Base-by-base conservation (phyloP, 352 stramenopile species). In the Blastocystis hominis region DNA sequence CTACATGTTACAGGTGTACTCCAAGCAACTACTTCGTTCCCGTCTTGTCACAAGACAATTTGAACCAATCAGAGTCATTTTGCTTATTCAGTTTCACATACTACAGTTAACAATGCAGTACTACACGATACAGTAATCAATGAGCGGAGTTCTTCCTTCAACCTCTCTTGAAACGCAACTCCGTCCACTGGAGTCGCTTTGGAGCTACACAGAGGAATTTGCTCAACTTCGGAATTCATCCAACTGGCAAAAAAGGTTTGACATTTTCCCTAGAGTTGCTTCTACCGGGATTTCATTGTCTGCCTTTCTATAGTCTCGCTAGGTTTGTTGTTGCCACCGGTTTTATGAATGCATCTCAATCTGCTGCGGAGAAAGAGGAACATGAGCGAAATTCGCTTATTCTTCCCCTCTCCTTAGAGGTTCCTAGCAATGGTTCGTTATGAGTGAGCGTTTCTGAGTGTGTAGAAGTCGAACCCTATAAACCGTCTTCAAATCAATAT, bases 31-130 rank as follows among this genome's bases (percentile, higher is more conserved):
- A 84, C 72, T 84, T 34, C 24, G 62, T 47, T 30, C 72, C 72
- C 10, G 15, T 94, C 88, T 95, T 94, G 53, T 84, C 72, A 46
- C 91, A 94, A 68, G 91, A 91, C 86, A 95, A 94, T 53, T 91
- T 94, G 88, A 95, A 95, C 93, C 93, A 95, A 89, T 95, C 93
- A 81, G 94, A 94, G 90, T 94, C 93, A 36, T 91, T 92, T 79
- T 93, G 91, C 88, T 95, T 95, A 91, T 95, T 95, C 90, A 93
- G 92, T 80, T 94, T 94, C 59, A 95, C 92, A 68, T 84, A 84
- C 72, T 84, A 64, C n/a, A 42, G 4, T 9, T 24, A 15, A 47
- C 38, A 69, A 20, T 53, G 17, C 24, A 30, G n/a, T 5, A 34
- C 5, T 6, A 40, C 15, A 30, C 17, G 13, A 1, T 90, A 94